These are phyloP conservation scores for Oidium heveae DNA, from an alignment of 2,329 filamentous ascomycete genomes.

Conservation along the genomic window DNA sequence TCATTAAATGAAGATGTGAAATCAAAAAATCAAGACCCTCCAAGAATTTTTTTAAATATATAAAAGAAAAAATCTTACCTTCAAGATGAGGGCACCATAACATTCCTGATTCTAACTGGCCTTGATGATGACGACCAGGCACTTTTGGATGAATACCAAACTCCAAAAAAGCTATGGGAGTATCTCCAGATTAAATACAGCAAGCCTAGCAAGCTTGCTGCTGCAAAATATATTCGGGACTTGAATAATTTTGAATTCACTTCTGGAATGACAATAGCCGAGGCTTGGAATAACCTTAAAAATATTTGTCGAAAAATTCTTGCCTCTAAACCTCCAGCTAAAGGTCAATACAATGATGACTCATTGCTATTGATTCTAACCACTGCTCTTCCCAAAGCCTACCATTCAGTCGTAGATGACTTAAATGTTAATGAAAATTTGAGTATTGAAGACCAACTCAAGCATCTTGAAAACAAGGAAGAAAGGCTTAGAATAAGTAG, in stretches of 20 bases:
- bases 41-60: not conserved
- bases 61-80: not conserved
- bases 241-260: not conserved
- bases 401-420: not conserved
- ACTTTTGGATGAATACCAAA: not conserved
- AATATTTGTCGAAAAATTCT: not conserved
- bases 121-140: not conserved
- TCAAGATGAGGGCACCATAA: not conserved
- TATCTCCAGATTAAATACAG: not conserved
- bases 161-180: not conserved
- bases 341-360: not conserved
- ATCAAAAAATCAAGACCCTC: not conserved
- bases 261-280: not conserved
- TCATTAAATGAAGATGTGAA: not conserved
- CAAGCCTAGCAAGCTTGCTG: not conserved
- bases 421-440: not conserved
- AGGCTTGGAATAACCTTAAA: not conserved
- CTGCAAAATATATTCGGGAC: not conserved
- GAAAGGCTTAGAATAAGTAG: not conserved
- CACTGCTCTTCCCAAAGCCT: not conserved
- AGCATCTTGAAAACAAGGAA: not conserved
- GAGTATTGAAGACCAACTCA: not conserved
- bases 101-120: not conserved
- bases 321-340: not conserved
- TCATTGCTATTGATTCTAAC: not conserved